A percentile compares a stretch with the other conserved stretches of the same genome.
Evolutionary conservation across 2,329 filamentous ascomycete genomes (phyloP).

Genomic region (Fusarium begoniae): DNA sequence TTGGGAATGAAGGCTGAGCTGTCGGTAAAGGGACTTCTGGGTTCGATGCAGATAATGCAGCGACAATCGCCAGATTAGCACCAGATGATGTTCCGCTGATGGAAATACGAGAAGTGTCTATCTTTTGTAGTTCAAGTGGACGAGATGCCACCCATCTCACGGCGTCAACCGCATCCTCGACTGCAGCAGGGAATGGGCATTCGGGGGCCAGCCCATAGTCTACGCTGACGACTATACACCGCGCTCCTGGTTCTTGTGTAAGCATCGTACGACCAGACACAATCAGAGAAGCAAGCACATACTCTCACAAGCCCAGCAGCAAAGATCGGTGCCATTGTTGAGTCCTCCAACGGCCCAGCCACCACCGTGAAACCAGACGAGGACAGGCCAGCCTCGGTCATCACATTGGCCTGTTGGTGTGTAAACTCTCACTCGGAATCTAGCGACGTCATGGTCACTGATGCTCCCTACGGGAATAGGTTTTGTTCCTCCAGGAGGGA

Average conservation of each 20-base stretch:
- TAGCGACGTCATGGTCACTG: slow-evolving; percentile 40
- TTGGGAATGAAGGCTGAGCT: slow-evolving; percentile 27
- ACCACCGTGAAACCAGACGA: slow-evolving; percentile 54
- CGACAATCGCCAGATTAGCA: slow-evolving; percentile 38
- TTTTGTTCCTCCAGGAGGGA: slow-evolving; percentile 40
- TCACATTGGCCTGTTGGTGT: slow-evolving; percentile 40
- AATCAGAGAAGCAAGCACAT: not conserved
- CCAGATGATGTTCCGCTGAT: slow-evolving; percentile 47
- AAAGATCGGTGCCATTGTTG: slow-evolving; percentile 47
- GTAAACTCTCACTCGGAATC: slow-evolving; percentile 47
- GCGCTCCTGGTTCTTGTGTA: slow-evolving; percentile 26
- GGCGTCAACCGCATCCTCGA: slow-evolving; percentile 47
- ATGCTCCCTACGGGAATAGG: slow-evolving; percentile 43
- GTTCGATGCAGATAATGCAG: slow-evolving; percentile 32
- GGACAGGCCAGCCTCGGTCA: slow-evolving; percentile 46
- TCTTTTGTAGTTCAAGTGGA: slow-evolving; percentile 30
- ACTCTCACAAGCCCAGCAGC: slow-evolving; percentile 46
- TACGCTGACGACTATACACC: slow-evolving; percentile 44
- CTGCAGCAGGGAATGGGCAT: slow-evolving; percentile 47
- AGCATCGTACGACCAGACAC: not conserved
- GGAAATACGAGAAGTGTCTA: slow-evolving; percentile 42
- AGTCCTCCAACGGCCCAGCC: slow-evolving; percentile 52
- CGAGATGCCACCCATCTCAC: slow-evolving; percentile 43
- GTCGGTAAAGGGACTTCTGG: slow-evolving; percentile 20
- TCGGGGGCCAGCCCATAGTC: slow-evolving; percentile 51